Evolutionary conservation across 176 grass and related monocot genomes (phyloP).

Genomic region (Metroxylon sagu): DNA sequence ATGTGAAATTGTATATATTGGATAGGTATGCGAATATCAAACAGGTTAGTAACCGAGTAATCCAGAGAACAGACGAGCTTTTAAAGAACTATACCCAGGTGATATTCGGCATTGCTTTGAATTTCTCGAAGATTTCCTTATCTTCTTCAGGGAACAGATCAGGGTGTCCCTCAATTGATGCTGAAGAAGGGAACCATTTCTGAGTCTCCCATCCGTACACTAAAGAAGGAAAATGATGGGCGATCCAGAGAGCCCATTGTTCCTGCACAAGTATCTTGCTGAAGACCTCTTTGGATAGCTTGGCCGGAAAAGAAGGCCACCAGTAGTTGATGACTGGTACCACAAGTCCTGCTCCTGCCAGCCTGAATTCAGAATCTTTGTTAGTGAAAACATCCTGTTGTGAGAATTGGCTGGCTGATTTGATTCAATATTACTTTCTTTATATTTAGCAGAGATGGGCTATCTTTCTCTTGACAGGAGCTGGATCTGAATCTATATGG

Average conservation of each 20-base stretch:
- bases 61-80: background rate
- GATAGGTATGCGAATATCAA: too few relatives aligned
- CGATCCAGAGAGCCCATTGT: conserved; percentile 38
- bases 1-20: too few relatives aligned
- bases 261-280: conserved; percentile 22
- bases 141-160: conserved; percentile 29
- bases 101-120: background rate
- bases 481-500: too few relatives aligned
- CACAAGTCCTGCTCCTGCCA: conserved; percentile 39
- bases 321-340: conserved; percentile 69
- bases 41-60: background rate
- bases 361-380: conserved; percentile 10
- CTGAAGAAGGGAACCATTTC: conserved; percentile 31
- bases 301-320: conserved; percentile 40
- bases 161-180: conserved; percentile 11
- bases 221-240: conserved; percentile 41
- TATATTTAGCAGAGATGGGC: too few relatives aligned
- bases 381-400: too few relatives aligned
- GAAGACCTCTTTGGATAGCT: conserved; percentile 26
- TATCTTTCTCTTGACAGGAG: too few relatives aligned
- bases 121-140: conserved; percentile 28
- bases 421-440: too few relatives aligned
- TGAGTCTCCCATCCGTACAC: conserved; percentile 48
- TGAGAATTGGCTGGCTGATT: too few relatives aligned
- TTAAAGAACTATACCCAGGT: conserved; percentile 11